These are phyloP conservation scores for Pilatotrama ljubarskyi DNA, from an alignment of 768 basidiomycete species.

Conservation along the genomic window DNA sequence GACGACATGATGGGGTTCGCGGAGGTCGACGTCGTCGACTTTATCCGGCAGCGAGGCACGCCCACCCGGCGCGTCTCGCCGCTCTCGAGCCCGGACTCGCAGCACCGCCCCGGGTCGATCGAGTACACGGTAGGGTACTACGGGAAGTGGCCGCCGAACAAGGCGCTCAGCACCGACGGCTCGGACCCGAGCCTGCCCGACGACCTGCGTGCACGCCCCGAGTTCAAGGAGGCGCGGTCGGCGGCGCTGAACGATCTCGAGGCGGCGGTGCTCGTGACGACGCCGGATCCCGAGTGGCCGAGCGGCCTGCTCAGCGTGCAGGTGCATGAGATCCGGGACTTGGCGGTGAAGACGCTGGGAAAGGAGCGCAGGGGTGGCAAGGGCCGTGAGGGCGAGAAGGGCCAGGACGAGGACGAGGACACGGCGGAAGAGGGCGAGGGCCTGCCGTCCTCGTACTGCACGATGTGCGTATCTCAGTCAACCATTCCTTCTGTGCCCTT, in stretches of 20 bases:
- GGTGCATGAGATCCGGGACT: constrained; percentile 64
- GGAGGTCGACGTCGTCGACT: constrained; percentile 38
- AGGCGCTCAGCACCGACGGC: constrained; percentile 31
- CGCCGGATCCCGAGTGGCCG: constrained; percentile 61
- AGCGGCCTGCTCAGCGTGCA: constrained; percentile 65
- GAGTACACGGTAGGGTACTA: constrained; percentile 56
- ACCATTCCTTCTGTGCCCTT: background rate
- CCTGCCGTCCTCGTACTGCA: constrained; percentile 67
- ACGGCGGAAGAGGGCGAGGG: constrained; percentile 55
- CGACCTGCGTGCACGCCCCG: constrained; percentile 40
- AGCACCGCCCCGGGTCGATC: constrained; percentile 38
- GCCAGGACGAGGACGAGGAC: constrained; percentile 54
- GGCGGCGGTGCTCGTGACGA: constrained; percentile 40
- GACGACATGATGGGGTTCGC: constrained; percentile 53
- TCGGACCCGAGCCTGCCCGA: constrained; percentile 38
- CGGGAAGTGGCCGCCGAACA: constrained; percentile 40
- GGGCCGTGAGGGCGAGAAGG: constrained; percentile 54
- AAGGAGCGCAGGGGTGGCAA: constrained; percentile 34
- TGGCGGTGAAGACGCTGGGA: constrained; percentile 53
- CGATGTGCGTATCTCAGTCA: constrained; percentile 32
- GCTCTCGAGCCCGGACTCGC: constrained; percentile 32
- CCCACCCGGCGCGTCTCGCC: constrained; percentile 28
- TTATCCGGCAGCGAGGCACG: constrained; percentile 30
- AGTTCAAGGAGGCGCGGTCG: constrained; percentile 55
- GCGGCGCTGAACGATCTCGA: constrained; percentile 47